Evolutionary conservation across 2,329 filamentous ascomycete species (phyloP).

Genomic region (Botryotinia convoluta): DNA sequence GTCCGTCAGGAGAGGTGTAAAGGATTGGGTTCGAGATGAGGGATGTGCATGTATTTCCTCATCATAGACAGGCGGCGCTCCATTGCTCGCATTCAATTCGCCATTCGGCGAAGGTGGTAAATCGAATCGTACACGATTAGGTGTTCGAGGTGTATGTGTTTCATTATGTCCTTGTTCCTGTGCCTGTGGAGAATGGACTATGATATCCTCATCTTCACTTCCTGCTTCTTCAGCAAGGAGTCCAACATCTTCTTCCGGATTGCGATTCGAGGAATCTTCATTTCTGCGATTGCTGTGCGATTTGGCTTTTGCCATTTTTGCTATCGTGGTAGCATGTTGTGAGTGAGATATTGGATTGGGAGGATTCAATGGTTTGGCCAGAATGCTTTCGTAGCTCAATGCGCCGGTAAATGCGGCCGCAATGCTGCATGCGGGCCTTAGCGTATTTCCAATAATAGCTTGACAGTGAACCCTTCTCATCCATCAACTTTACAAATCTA

Average conservation of each 20-base stretch:
- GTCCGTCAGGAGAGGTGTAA: constrained; percentile 70
- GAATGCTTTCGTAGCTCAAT: constrained; percentile 5
- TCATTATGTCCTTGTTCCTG: constrained; percentile 20
- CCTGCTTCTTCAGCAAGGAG: constrained; percentile 39
- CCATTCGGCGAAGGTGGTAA: constrained; percentile 28
- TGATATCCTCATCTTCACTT: constrained; percentile 36
- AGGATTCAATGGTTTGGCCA: constrained; percentile 4
- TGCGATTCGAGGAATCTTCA: constrained; percentile 26
- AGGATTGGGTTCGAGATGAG: constrained; percentile 31
- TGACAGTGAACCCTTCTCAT: neutral
- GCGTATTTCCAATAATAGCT: constrained; percentile 5
- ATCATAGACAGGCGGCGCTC: constrained; percentile 46
- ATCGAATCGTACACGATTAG: constrained; percentile 40
- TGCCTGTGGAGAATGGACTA: constrained; percentile 29
- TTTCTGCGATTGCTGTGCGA: constrained; percentile 35
- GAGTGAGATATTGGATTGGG: neutral
- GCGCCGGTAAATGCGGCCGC: constrained; percentile 5
- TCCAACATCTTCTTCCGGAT: constrained; percentile 43
- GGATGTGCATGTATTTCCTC: constrained; percentile 34
- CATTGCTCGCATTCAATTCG: constrained; percentile 17
- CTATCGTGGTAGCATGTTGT: constrained; percentile 44
- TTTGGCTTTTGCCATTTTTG: constrained; percentile 46
- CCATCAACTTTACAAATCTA: neutral
- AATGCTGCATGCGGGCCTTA: constrained; percentile 2
- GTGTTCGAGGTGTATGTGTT: constrained; percentile 35